phyloP scores from a whole-genome alignment of 768 basidiomycete genomes.

The Boletus fagicola region DNA sequence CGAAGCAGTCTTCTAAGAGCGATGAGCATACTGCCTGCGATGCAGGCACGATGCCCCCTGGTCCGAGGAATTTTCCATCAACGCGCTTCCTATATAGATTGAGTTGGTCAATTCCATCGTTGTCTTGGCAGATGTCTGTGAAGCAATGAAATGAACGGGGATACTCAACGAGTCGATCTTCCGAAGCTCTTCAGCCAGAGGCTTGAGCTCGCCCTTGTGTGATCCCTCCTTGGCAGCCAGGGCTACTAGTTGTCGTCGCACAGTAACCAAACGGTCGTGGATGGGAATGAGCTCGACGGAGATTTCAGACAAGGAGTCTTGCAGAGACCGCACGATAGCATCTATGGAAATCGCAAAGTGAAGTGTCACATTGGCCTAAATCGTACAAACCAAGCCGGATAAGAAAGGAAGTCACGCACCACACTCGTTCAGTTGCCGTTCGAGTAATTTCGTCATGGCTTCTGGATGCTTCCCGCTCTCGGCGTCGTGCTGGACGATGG shows the following conservation, averaged over 20 bases:
- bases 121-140: conserved; percentile 21
- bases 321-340: conserved; percentile 69
- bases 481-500: conserved; percentile 81
- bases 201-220: conserved; percentile 84
- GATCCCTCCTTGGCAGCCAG: conserved; percentile 86
- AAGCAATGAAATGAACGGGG: conserved; percentile 25
- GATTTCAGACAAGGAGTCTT: conserved; percentile 82
- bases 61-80: conserved; percentile 93
- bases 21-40: conserved; percentile 92
- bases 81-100: conserved; percentile 71
- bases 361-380: neutral
- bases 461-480: conserved; percentile 81
- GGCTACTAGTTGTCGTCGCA: conserved; percentile 85
- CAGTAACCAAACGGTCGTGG: conserved; percentile 82
- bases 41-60: conserved; percentile 83
- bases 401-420: conserved; percentile 51
- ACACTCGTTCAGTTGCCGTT: conserved; percentile 88
- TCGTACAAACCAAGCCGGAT: neutral
- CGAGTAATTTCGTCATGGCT: conserved; percentile 84
- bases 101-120: neutral
- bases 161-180: conserved; percentile 94
- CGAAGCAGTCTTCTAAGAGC: conserved; percentile 94
- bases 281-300: conserved; percentile 88
- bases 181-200: conserved; percentile 86
- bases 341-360: conserved; percentile 44